Evolutionary conservation across 495 filamentous ascomycete genomes (phyloP), one percentile per base, ranked within the genome.

Genomic region (Hyaloscypha hepaticicola): DNA sequence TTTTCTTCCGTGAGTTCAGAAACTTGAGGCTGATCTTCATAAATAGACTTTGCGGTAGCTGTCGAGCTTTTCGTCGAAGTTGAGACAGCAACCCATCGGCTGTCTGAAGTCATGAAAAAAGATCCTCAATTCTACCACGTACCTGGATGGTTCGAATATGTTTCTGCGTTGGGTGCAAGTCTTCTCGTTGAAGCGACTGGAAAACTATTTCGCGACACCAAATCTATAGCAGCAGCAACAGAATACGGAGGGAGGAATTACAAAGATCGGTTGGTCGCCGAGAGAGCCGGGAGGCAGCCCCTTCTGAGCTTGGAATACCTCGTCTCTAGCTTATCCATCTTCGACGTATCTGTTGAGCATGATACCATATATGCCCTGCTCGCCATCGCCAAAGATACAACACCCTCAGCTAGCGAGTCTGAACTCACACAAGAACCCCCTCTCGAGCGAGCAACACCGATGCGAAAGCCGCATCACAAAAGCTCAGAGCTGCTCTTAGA

Each of bases 161-260:
- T 78, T 1, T 73, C 74, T 2, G 69, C 63, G 26, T 64, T 76
- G 19, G 73, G 75, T 1, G 75, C 76, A 1, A 75, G 69, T 34
- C 69, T 72, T 3, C 57, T 78, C 9, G 76, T 78, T 1, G 64
- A 77, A 16, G 75, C 72, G 16, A 78, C 72, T 5, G 69, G 65
- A 11, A 71, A 71, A n/a, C 53, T 78, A 3, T 78, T 73, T 55
- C 63, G 45, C 14, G 26, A 52, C 9, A 51, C 22, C 26, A 51
- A 61, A 11, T 21, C 12, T 22, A 25, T 26, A 27, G 50, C 16
- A 24, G 48, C 48, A 6, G 16, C 19, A 45, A 45, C 48, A 21
- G 48, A 50, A 6, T n/a, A 8, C 22, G 48, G n/a, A 8, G 6
- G 19, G 7, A 24, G 2, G 3, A 0, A 6, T 31, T 12, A 14